Base-by-base conservation (phyloP, 306 rosid genomes). In the Ormosia emarginata region DNA sequence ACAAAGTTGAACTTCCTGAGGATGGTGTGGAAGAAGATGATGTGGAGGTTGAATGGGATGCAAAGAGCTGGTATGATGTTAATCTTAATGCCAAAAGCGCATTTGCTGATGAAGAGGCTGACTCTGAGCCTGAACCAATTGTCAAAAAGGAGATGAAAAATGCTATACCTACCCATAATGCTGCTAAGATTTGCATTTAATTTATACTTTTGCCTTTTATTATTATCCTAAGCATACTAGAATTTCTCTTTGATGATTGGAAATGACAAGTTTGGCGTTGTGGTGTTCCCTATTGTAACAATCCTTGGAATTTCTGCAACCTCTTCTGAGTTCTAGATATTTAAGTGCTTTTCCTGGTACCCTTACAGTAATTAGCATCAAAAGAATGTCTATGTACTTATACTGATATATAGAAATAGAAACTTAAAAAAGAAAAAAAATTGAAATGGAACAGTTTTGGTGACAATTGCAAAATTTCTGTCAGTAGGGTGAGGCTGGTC, bases 401-500 rank as follows among this genome's bases (percentile, higher is more conserved):
- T 30, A 33, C 15, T 63, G 37, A 67, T 63, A 11, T 55, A 13
- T 14, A 55, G 39, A 64, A 55, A 10, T 34, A 77, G 50, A 80
- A 70, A 13, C 46, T 57, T 49, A 41, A 1, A n/a, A 24, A 24
- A 24, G 24, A 0, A 24, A 24, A 24, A 24, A 24, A 24, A 24
- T 24, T 24, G 24, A 0, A 24, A 24, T 24, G 24, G 24, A 24
- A 24, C 24, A 24, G 24, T 24, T 24, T 24, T 24, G 24, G 24
- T 24, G 24, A 24, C 24, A 24, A 24, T 24, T 24, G 1, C 24
- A 24, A 24, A 24, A 24, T 24, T 24, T 24, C 24, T 24, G 12
- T 77, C 99, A 93, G 85, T 98, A 93, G 83, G 99, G 99, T 58
- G 98, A 95, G 88, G 98, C 99, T 14, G 98, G 98, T 53, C 98